Conservation (phyloP, 2,329 filamentous ascomycete species). For the Penicillium sp. region DNA sequence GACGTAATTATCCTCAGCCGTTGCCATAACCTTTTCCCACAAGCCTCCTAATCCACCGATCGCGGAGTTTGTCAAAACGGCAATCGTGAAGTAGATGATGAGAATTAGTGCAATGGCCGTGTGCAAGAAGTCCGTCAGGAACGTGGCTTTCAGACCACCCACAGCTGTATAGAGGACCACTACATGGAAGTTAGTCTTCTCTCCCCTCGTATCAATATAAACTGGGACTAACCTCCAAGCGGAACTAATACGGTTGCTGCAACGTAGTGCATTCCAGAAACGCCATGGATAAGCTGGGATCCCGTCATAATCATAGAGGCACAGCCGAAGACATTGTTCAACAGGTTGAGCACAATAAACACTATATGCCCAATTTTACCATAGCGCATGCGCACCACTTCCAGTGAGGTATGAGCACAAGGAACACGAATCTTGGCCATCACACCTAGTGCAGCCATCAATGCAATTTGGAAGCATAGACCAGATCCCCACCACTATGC, state of each 20-base stretch:
- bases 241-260: constrained; percentile 50
- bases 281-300: constrained; percentile 47
- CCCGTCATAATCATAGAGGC: constrained; percentile 49
- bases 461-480: constrained; percentile 50
- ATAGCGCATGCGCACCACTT: constrained; percentile 52
- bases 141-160: constrained; percentile 52
- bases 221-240: constrained; percentile 40
- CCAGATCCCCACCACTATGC: constrained; percentile 40
- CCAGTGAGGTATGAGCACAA: constrained; percentile 52
- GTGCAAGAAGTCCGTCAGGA: constrained; percentile 51
- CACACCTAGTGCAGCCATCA: constrained; percentile 52
- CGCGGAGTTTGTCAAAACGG: constrained; percentile 44
- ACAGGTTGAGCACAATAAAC: constrained; percentile 44
- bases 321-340: constrained; percentile 48
- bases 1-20: constrained; percentile 44
- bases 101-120: constrained; percentile 51
- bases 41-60: constrained; percentile 47
- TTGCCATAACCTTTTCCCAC: constrained; percentile 49
- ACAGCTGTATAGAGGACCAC: constrained; percentile 51
- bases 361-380: constrained; percentile 44
- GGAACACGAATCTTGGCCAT: constrained; percentile 52
- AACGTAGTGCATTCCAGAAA: constrained; percentile 51
- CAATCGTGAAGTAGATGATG: constrained; percentile 50
- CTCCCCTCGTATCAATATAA: not conserved
- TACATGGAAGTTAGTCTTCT: constrained; percentile 13